Conservation (phyloP, 2,329 filamentous ascomycete species). For the Cadophora gregata region DNA sequence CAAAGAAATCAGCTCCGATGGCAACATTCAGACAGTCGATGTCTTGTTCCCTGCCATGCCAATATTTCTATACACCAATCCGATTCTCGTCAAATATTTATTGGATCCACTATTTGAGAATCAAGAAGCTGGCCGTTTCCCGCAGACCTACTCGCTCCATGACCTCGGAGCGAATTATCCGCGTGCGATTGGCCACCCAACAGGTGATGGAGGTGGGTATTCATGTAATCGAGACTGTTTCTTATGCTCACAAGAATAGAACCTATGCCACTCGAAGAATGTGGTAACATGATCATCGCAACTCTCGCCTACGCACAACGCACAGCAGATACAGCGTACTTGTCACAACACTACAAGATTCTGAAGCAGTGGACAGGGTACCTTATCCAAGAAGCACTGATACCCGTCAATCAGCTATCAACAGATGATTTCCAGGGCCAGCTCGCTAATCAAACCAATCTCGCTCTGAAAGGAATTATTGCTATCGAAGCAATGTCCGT, state of each 20-base stretch:
- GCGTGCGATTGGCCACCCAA: conserved; percentile 70
- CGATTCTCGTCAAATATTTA: conserved; percentile 61
- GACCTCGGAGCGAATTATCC: conserved; percentile 75
- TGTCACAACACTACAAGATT: conserved; percentile 71
- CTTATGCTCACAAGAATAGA: conserved; percentile 48
- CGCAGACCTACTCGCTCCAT: conserved; percentile 74
- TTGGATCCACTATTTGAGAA: conserved; percentile 71
- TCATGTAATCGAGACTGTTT: background rate
- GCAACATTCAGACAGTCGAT: conserved; percentile 87
- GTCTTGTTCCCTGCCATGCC: conserved; percentile 87
- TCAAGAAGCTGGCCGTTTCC: conserved; percentile 70
- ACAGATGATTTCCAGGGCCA: conserved; percentile 87
- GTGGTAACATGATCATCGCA: conserved; percentile 85
- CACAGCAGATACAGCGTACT: conserved; percentile 57
- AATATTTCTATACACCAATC: conserved; percentile 83
- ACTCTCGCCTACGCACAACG: conserved; percentile 72
- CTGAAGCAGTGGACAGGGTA: conserved; percentile 83
- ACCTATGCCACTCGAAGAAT: conserved; percentile 80
- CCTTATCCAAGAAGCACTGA: conserved; percentile 73
- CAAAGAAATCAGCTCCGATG: conserved; percentile 89
- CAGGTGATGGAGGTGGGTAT: conserved; percentile 61
- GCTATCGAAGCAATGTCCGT: conserved; percentile 82
- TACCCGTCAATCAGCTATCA: conserved; percentile 77
- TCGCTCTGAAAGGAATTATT: conserved; percentile 84
- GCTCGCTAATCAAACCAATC: conserved; percentile 79